Percentiles rank a stretch among this genome's conserved stretches.
phyloP scores from a whole-genome alignment of 768 basidiomycete species.

The Galerina sulciceps region DNA sequence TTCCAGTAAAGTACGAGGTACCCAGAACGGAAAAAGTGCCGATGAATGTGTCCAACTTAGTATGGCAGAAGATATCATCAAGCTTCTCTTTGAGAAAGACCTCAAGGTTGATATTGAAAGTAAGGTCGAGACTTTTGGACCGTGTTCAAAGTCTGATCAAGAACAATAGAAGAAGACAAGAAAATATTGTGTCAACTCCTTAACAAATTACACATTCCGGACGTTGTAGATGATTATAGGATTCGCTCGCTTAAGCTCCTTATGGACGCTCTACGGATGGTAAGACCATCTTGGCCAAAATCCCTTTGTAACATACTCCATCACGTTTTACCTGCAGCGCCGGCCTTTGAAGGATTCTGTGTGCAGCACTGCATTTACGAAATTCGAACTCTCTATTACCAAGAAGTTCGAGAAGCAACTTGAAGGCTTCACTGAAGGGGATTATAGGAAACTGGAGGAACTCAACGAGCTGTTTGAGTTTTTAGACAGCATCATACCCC shows the following conservation, averaged over 20 bases:
- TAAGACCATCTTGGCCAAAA: conserved; percentile 32
- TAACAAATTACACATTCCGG: conserved; percentile 69
- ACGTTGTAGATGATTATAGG: conserved; percentile 69
- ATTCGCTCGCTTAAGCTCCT: conserved; percentile 66
- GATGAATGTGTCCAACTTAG: conserved; percentile 51
- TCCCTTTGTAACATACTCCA: neutral
- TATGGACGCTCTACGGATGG: conserved; percentile 59
- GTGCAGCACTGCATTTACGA: conserved; percentile 70
- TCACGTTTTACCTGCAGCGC: conserved; percentile 28
- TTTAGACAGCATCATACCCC: conserved; percentile 71
- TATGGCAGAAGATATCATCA: conserved; percentile 58
- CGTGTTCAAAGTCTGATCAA: neutral
- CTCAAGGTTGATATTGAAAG: conserved; percentile 27
- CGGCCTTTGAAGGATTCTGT: conserved; percentile 54
- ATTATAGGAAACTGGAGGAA: conserved; percentile 65
- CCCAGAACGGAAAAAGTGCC: conserved; percentile 24
- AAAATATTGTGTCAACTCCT: conserved; percentile 70
- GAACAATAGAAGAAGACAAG: conserved; percentile 61
- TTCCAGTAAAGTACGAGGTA: conserved; percentile 16
- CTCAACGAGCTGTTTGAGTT: conserved; percentile 71
- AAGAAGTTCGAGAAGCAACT: conserved; percentile 79
- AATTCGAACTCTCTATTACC: conserved; percentile 66
- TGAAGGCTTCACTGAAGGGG: conserved; percentile 72
- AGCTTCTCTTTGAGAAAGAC: conserved; percentile 46
- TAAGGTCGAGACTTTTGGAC: conserved; percentile 10